phyloP scores from a whole-genome alignment of 176 grass and related monocot genomes.

The Zea luxurians region DNA sequence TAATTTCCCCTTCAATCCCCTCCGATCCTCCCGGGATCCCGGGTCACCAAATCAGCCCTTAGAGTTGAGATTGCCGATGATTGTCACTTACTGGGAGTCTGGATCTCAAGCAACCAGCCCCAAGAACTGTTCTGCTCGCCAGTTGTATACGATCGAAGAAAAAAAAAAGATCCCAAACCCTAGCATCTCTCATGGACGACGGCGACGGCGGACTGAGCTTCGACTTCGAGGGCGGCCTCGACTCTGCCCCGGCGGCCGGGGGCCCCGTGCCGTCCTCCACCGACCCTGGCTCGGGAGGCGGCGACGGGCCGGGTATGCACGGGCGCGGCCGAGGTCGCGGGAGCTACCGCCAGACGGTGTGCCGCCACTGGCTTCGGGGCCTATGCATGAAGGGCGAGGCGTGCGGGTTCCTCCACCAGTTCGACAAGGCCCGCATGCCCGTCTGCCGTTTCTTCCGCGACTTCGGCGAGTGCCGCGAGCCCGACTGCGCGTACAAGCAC shows the following conservation, averaged over 20 bases:
- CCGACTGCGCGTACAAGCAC: conserved; percentile 97
- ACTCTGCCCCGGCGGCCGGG: conserved; percentile 29
- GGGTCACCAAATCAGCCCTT: no score
- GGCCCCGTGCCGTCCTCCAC: conserved; percentile 25
- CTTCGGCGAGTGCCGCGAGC: conserved; percentile 88
- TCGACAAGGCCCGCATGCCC: conserved; percentile 99
- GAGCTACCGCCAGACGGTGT: conserved; percentile 90
- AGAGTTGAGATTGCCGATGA: no score
- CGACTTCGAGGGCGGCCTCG: conserved; percentile 92
- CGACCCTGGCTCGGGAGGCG: conserved; percentile 27
- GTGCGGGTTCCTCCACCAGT: conserved; percentile 97
- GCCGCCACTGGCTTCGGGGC: conserved; percentile 95
- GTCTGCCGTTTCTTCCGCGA: conserved; percentile 96
- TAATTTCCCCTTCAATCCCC: no score
- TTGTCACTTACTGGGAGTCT: no score
- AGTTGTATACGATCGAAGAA: background rate
- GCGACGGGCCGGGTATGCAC: background rate
- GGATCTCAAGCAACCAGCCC: no score
- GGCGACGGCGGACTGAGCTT: conserved; percentile 83
- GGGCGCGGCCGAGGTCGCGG: conserved; percentile 63
- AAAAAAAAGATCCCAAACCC: conserved; percentile 25
- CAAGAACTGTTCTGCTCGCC: no score
- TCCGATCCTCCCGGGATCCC: no score
- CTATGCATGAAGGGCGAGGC: conserved; percentile 97
- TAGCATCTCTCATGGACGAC: conserved; percentile 62